Conservation (phyloP, 1,284 basidiomycete genomes). For the Bondarzewia mesenterica region DNA sequence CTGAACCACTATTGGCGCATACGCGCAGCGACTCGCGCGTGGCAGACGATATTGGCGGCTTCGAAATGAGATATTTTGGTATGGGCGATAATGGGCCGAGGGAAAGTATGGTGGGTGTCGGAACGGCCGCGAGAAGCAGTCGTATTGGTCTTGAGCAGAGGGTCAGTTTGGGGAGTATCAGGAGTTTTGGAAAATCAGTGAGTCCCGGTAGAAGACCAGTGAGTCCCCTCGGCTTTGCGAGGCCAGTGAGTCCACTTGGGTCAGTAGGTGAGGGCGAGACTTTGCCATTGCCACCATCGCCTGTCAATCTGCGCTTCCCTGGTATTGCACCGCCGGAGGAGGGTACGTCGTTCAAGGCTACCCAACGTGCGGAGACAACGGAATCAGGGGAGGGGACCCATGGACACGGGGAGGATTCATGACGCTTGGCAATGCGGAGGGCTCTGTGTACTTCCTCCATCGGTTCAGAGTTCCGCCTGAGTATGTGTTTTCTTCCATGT, state of each 20-base stretch:
- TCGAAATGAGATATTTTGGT: conserved; percentile 6
- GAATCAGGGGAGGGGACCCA: neutral
- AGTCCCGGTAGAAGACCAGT: neutral
- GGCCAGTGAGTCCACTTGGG: neutral
- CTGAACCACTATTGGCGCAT: conserved; percentile 26
- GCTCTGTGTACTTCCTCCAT: too few species aligned
- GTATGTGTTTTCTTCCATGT: too few species aligned
- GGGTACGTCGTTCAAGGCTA: neutral
- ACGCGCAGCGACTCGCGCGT: conserved; percentile 19
- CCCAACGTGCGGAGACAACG: neutral
- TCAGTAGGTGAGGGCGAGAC: neutral
- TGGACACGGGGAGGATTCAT: neutral
- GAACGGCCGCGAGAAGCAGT: conserved; percentile 12
- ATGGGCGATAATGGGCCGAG: conserved; percentile 3
- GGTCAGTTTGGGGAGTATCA: neutral
- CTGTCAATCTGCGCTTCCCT: conserved; percentile 4
- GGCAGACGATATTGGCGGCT: neutral
- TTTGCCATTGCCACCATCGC: conserved; percentile 1
- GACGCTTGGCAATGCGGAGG: too few species aligned
- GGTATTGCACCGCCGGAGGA: conserved; percentile 4
- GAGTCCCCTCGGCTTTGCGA: neutral
- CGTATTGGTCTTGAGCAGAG: conserved; percentile 3
- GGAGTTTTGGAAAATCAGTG: neutral
- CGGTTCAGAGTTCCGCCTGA: too few species aligned
- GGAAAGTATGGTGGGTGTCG: conserved; percentile 19